Conservation (phyloP, 163 green algal species). For the Scenedesmus sp. region DNA sequence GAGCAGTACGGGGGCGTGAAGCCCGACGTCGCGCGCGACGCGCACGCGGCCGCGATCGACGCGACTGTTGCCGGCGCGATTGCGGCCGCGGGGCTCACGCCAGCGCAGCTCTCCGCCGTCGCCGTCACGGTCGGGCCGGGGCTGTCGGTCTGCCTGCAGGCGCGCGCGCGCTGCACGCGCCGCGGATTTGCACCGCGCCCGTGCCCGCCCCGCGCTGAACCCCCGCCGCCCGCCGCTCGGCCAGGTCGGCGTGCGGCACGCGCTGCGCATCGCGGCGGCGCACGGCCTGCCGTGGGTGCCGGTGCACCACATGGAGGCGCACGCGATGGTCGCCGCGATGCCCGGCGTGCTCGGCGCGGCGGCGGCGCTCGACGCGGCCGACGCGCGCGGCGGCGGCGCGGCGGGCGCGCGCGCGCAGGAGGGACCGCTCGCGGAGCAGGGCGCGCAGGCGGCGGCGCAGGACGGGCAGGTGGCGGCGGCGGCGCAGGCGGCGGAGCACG, state of each 20-base stretch:
- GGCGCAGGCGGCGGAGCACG: neutral
- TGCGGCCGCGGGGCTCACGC: conserved; percentile 61
- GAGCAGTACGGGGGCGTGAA: conserved; percentile 96
- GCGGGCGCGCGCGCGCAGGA: too few relatives aligned
- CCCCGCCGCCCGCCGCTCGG: neutral
- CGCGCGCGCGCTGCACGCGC: conserved; percentile 88
- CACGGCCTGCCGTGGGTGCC: conserved; percentile 81
- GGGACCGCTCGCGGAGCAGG: too few relatives aligned
- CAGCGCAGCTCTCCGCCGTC: conserved; percentile 82
- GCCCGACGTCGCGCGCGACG: conserved; percentile 89
- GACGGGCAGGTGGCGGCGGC: too few relatives aligned
- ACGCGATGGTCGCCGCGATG: conserved; percentile 85
- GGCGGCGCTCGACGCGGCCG: too few relatives aligned
- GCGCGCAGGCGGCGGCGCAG: too few relatives aligned
- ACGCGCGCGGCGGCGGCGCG: too few relatives aligned
- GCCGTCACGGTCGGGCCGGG: conserved; percentile 95
- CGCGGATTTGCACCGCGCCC: too few relatives aligned
- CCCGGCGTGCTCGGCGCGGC: conserved; percentile 34
- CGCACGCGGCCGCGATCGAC: conserved; percentile 92
- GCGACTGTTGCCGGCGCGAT: conserved; percentile 79
- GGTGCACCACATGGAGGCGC: conserved; percentile 99
- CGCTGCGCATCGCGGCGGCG: conserved; percentile 67
- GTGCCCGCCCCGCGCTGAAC: neutral
- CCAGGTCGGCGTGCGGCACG: conserved; percentile 89
- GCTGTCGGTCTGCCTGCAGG: conserved; percentile 92